These are phyloP conservation scores for Flueggea neowawraea DNA, from an alignment of 441 rosid species.

Conservation along the genomic window DNA sequence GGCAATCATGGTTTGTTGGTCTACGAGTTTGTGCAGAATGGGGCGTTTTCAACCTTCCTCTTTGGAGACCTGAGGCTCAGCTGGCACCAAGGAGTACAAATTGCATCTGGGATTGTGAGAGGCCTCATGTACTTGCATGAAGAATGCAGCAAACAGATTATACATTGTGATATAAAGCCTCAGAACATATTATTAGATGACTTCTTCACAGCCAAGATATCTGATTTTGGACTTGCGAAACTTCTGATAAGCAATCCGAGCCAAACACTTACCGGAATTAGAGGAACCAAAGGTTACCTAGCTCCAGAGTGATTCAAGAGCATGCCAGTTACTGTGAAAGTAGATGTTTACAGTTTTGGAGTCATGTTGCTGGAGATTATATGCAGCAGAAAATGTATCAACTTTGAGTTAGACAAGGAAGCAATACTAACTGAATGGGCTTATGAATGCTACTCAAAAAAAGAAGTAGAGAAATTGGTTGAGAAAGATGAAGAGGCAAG, in stretches of 20 bases:
- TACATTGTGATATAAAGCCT: constrained; percentile 29
- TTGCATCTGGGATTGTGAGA: constrained; percentile 14
- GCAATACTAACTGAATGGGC: constrained; percentile 9
- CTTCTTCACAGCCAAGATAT: constrained; percentile 9
- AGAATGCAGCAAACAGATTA: constrained; percentile 22
- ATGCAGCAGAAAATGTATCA: constrained; percentile 15
- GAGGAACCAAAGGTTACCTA: constrained; percentile 24
- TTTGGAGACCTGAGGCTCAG: constrained; percentile 15
- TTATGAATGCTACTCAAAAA: no score
- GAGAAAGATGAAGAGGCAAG: no score
- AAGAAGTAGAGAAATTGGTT: no score
- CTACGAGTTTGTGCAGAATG: constrained; percentile 22
- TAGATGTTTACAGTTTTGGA: constrained; percentile 34
- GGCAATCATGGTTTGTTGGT: constrained; percentile 15
- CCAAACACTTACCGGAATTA: constrained; percentile 13
- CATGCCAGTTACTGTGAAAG: constrained; percentile 20
- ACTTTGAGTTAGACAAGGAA: constrained; percentile 1
- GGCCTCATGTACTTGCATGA: constrained; percentile 31
- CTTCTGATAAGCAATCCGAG: constrained; percentile 15
- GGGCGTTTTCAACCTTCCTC: constrained; percentile 14
- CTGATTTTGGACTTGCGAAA: constrained; percentile 29
- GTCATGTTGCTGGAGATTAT: constrained; percentile 27
- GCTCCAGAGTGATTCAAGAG: constrained; percentile 35
- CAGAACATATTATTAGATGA: constrained; percentile 26
- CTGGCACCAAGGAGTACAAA: constrained; percentile 19